Evolutionary conservation across 108 stramenopile species (phyloP).

Genomic region (Fistulifera solaris): DNA sequence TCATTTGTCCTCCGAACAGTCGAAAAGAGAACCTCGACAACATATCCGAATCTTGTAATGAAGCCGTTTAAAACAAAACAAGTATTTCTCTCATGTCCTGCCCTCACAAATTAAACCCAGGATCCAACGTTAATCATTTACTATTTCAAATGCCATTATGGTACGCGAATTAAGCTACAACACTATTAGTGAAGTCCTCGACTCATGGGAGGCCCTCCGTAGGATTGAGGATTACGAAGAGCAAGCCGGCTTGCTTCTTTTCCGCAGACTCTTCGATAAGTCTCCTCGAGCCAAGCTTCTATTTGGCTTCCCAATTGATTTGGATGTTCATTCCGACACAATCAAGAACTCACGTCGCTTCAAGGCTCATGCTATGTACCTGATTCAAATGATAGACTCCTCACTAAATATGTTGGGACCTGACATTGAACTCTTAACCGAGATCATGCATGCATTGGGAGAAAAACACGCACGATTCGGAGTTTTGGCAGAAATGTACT

Average conservation of each 20-base stretch:
- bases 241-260: conserved; percentile 15
- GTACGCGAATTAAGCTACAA: neutral
- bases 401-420: conserved; percentile 34
- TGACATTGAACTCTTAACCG: conserved; percentile 26
- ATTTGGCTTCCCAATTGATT: conserved; percentile 21
- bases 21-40: no score
- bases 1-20: no score
- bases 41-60: no score
- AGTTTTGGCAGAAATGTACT: conserved; percentile 26
- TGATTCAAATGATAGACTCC: conserved; percentile 21
- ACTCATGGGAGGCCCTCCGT: conserved; percentile 4
- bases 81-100: no score
- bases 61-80: no score
- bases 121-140: no score
- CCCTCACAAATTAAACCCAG: no score
- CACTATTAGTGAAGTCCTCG: neutral
- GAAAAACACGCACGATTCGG: conserved; percentile 33
- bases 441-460: conserved; percentile 31
- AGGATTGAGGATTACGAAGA: conserved; percentile 12
- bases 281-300: conserved; percentile 15
- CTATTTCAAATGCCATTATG: no score
- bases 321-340: conserved; percentile 10
- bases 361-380: conserved; percentile 10
- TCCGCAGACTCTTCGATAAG: conserved; percentile 18
- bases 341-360: conserved; percentile 16